Percentiles rank a stretch among this genome's conserved stretches.
phyloP scores from a whole-genome alignment of 768 basidiomycete genomes.

The Leccinum arenicola region DNA sequence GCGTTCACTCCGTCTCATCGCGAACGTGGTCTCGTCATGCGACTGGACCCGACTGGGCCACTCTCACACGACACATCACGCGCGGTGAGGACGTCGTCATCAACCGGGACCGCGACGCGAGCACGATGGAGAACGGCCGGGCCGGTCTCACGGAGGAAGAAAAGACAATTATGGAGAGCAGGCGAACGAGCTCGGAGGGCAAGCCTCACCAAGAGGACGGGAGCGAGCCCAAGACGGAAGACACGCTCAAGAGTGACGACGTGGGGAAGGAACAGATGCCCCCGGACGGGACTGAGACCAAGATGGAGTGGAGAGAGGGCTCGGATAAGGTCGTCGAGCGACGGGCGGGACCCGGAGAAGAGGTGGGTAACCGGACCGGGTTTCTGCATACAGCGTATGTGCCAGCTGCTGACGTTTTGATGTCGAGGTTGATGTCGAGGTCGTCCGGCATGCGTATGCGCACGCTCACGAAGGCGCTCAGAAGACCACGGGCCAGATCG shows the following conservation, averaged over 20 bases:
- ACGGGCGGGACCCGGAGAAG: slow-evolving; percentile 55
- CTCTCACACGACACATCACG: slow-evolving; percentile 65
- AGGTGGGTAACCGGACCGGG: slow-evolving; percentile 45
- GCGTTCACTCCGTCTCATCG: slow-evolving; percentile 77
- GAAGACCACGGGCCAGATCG: slow-evolving; percentile 26
- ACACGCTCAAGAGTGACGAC: slow-evolving; percentile 15
- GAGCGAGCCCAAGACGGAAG: slow-evolving; percentile 8
- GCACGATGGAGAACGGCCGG: slow-evolving; percentile 50
- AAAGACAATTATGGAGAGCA: slow-evolving; percentile 27
- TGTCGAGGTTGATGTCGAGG: slow-evolving; percentile 59
- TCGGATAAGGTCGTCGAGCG: slow-evolving; percentile 64
- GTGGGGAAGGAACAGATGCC: slow-evolving; percentile 34
- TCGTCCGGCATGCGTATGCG: slow-evolving; percentile 45
- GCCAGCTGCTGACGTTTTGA: slow-evolving; percentile 14
- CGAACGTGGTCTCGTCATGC: slow-evolving; percentile 88
- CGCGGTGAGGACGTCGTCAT: slow-evolving; percentile 79
- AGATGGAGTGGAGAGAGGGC: slow-evolving; percentile 70
- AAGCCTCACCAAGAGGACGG: slow-evolving; percentile 8
- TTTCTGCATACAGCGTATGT: neutral
- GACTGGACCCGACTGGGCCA: slow-evolving; percentile 78
- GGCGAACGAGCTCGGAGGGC: slow-evolving; percentile 15
- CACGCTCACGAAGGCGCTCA: slow-evolving; percentile 14
- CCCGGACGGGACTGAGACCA: slow-evolving; percentile 42
- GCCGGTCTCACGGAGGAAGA: slow-evolving; percentile 29
- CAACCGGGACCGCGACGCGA: slow-evolving; percentile 64